Evolutionary conservation across 2,329 filamentous ascomycete genomes (phyloP), one percentile per base, ranked within the genome.

Genomic region (Colletotrichum sublineola): DNA sequence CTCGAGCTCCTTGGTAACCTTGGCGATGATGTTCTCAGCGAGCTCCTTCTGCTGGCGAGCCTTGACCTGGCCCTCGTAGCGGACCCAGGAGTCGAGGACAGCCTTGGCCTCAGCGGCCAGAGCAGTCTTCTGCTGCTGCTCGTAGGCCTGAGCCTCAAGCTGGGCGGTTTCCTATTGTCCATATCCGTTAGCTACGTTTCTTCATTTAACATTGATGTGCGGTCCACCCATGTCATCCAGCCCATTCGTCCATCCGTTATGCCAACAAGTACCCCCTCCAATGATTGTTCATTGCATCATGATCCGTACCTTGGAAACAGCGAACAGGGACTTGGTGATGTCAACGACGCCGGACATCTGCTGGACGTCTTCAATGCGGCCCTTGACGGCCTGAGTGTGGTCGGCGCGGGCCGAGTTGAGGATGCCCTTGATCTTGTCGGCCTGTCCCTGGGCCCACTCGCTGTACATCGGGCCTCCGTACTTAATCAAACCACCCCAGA

Each of bases 51-150:
- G 96, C 89, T 99, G 95, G 84, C 96, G 93, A 88, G 96, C 93
- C 93, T 98, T 99, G 82, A 99, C 95, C 89, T 98, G 96, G 79
- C 93, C 88, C 89, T 99, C 96, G 86, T 99, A 99, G 83, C 96
- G 93, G 76, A 98, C 95, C 97, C 96, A 99, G 71, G 95, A 98
- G 84, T 99, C 96, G 76, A 99, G 92, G 73, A 98, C 96, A 74
- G 89, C 81, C 92, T 98, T 99, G 81, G 96, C 96, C 90, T 99
- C 96, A 76, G 91, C 88, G 72, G 95, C 95, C 77, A 99, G 89
- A 78, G 95, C 93, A 74, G 96, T 98, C 88, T 92, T 92, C 88
- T 99, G 96, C 90, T 98, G 95, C 78, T 98, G 91, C 90, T 98
- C 95, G 86, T 93, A 99, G 76, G 95, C 95, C 90, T 98, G 86